Conservation (phyloP, 2,329 filamentous ascomycete genomes). For the Cordyceps javanica region DNA sequence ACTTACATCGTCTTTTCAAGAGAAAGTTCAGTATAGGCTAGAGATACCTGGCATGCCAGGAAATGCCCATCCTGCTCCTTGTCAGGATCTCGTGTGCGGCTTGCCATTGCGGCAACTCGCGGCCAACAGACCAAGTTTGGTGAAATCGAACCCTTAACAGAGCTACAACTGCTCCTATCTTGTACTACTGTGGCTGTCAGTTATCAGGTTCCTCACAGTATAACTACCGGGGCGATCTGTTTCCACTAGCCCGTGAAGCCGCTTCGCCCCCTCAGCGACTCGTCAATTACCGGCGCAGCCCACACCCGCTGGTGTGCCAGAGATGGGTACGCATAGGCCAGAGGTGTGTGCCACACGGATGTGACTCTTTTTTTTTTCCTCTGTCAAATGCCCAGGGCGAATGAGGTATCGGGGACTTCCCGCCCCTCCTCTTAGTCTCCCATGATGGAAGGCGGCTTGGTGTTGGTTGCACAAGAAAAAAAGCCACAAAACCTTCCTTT, state of each 20-base stretch:
- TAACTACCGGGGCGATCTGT: slow-evolving; percentile 9
- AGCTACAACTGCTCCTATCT: not conserved
- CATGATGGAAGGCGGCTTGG: slow-evolving; percentile 1
- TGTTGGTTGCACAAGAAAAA: slow-evolving; percentile 7
- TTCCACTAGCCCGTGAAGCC: not conserved
- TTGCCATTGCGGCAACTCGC: not conserved
- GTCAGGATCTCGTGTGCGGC: not conserved
- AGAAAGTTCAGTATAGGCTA: not conserved
- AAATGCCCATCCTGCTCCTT: not conserved
- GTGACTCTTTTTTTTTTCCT: not conserved
- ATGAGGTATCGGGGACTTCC: not conserved
- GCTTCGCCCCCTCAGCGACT: slow-evolving; percentile 3
- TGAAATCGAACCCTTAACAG: not conserved
- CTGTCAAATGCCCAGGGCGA: not conserved
- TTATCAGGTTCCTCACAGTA: not conserved
- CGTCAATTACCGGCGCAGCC: not conserved
- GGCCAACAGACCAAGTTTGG: not conserved
- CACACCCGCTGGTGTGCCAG: not conserved
- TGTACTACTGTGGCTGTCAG: slow-evolving; percentile 3
- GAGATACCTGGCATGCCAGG: not conserved
- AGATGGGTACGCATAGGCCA: not conserved
- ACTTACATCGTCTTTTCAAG: too few relatives aligned
- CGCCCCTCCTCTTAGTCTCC: not conserved
- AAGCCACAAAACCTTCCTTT: slow-evolving; percentile 7
- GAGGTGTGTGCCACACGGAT: not conserved